These are phyloP conservation scores for Fusarium domesticum DNA, from an alignment of 2,329 filamentous ascomycete species.

Conservation along the genomic window DNA sequence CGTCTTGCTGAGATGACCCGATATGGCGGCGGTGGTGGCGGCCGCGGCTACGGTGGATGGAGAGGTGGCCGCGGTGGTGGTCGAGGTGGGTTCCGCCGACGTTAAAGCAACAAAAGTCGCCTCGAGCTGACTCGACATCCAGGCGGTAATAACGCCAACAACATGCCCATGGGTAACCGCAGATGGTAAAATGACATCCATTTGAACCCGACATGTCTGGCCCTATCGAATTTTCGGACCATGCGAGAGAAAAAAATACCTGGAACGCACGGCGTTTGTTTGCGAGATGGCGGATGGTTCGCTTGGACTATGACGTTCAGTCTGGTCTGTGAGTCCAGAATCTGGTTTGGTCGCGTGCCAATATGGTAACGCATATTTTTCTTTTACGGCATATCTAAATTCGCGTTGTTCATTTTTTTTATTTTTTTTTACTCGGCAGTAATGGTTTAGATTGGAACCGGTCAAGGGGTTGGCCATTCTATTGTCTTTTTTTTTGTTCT, in stretches of 20 bases:
- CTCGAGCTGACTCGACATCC: conserved; percentile 37
- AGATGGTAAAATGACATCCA: conserved; percentile 44
- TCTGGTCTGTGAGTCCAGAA: conserved; percentile 25
- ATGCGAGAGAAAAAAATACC: conserved; percentile 30
- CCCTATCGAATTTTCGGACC: conserved; percentile 15
- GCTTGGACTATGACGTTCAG: conserved; percentile 28
- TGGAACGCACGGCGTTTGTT: conserved; percentile 31
- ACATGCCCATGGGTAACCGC: conserved; percentile 48
- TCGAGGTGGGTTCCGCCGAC: conserved; percentile 46
- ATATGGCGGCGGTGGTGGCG: conserved; percentile 79
- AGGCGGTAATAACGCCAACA: conserved; percentile 47
- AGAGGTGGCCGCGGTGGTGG: conserved; percentile 60
- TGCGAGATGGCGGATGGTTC: conserved; percentile 29
- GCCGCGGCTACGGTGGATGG: conserved; percentile 70
- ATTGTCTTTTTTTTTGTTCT: conserved; percentile 8
- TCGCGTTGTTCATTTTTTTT: conserved; percentile 11
- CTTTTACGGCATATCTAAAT: conserved; percentile 11
- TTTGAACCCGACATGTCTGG: conserved; percentile 13
- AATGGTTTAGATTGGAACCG: conserved; percentile 31
- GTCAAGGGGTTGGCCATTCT: conserved; percentile 6
- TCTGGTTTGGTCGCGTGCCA: conserved; percentile 24
- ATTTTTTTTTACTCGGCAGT: conserved; percentile 23
- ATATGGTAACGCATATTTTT: conserved; percentile 19
- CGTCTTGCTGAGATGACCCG: conserved; percentile 93
- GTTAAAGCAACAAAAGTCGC: conserved; percentile 31